Conservation (phyloP, 1,139 yeast genomes). For the Geotrichum histeridarum region DNA sequence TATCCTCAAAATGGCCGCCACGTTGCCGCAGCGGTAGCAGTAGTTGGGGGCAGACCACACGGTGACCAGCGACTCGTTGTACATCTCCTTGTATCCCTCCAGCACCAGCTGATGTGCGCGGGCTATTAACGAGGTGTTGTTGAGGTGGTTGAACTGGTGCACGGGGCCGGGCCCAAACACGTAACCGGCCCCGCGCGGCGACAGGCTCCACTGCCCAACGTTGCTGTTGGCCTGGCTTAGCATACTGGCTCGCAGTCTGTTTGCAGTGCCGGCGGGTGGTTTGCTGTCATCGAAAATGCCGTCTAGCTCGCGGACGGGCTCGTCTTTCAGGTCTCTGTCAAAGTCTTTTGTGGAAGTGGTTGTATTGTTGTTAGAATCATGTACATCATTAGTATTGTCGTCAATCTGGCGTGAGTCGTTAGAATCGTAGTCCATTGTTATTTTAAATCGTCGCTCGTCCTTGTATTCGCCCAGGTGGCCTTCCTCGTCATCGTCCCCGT, state of each 20-base stretch:
- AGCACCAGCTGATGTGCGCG: conserved; percentile 96
- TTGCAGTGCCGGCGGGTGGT: background rate
- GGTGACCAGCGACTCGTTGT: conserved; percentile 80
- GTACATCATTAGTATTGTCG: background rate
- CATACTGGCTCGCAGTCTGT: conserved; percentile 3
- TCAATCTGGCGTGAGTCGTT: background rate
- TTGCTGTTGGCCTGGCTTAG: conserved; percentile 3
- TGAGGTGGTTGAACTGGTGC: conserved; percentile 66
- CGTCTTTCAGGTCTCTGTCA: background rate
- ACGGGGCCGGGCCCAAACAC: conserved; percentile 83
- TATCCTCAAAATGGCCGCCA: conserved; percentile 79
- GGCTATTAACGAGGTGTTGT: conserved; percentile 81
- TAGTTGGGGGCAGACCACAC: conserved; percentile 95
- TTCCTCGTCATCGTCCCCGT: conserved; percentile 11
- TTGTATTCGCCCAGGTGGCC: conserved; percentile 4
- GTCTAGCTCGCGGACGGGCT: conserved; percentile 1
- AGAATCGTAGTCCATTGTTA: background rate
- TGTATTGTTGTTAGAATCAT: background rate
- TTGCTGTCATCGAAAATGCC: conserved; percentile 13
- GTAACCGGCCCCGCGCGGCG: conserved; percentile 98
- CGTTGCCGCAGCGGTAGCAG: conserved; percentile 92
- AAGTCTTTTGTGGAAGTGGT: background rate
- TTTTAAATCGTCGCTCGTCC: conserved; percentile 1
- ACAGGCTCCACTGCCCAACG: conserved; percentile 65
- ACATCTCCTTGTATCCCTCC: conserved; percentile 92